Percentiles rank a stretch among this genome's conserved stretches.
These are phyloP conservation scores for Talaromyces piceae DNA, from an alignment of 2,329 filamentous ascomycete genomes.

Conservation along the genomic window DNA sequence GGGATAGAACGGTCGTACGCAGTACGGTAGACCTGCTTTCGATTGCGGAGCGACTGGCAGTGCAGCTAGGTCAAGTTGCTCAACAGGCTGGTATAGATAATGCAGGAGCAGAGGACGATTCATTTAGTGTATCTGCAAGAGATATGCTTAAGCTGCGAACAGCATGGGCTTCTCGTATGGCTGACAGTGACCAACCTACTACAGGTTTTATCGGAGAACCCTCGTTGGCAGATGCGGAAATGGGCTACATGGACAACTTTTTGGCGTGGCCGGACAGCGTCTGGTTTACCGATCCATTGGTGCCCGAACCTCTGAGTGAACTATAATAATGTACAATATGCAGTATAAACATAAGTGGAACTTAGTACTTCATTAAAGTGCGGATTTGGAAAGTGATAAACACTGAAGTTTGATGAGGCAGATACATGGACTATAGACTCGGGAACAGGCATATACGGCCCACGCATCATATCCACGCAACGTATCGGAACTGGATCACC, in stretches of 20 bases:
- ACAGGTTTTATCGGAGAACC: background rate
- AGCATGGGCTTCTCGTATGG: background rate
- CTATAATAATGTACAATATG: background rate
- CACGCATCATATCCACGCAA: too few species aligned
- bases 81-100: slow-evolving; percentile 5
- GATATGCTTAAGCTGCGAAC: background rate
- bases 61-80: slow-evolving; percentile 11
- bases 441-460: too few species aligned
- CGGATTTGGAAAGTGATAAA: too few species aligned
- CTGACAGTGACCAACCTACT: background rate
- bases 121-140: background rate
- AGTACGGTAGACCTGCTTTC: slow-evolving; percentile 29
- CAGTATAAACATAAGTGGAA: background rate
- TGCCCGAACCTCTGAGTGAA: background rate
- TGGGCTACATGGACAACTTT: slow-evolving; percentile 5
- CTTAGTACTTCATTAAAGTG: background rate
- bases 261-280: slow-evolving; percentile 2
- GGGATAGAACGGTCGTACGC: slow-evolving; percentile 35
- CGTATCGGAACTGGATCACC: too few species aligned
- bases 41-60: slow-evolving; percentile 25
- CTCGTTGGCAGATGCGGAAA: background rate
- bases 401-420: too few species aligned
- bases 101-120: slow-evolving; percentile 1
- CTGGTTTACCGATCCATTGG: slow-evolving; percentile 2
- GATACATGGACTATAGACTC: too few species aligned